Conservation (phyloP, 352 stramenopile species). For the Plasmopara muralis region DNA sequence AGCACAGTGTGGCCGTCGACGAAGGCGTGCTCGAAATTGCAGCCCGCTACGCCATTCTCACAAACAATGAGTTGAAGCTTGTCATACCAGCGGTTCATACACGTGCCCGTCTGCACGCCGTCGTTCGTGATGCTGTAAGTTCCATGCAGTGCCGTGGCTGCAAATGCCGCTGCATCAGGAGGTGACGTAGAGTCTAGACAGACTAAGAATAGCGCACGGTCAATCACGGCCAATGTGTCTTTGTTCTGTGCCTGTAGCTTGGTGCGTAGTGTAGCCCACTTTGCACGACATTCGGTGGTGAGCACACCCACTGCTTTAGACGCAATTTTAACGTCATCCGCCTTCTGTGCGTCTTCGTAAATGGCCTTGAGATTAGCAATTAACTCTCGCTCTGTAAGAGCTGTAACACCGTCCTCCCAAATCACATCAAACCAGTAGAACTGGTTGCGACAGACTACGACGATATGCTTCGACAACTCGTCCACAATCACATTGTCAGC, state of each 20-base stretch:
- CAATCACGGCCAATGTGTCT: slow-evolving; percentile 84
- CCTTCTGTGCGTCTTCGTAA: slow-evolving; percentile 69
- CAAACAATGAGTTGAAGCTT: slow-evolving; percentile 96
- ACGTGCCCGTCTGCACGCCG: slow-evolving; percentile 84
- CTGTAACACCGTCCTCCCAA: slow-evolving; percentile 78
- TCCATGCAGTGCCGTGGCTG: slow-evolving; percentile 86
- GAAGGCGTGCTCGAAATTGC: slow-evolving; percentile 97
- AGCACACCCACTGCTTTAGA: slow-evolving; percentile 85
- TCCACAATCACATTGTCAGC: slow-evolving; percentile 80
- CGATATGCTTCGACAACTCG: slow-evolving; percentile 85
- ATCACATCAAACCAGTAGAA: slow-evolving; percentile 94
- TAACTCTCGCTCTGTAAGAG: slow-evolving; percentile 89
- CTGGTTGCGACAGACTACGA: slow-evolving; percentile 90
- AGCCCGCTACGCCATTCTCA: slow-evolving; percentile 89
- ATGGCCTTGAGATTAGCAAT: slow-evolving; percentile 89
- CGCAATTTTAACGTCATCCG: slow-evolving; percentile 45
- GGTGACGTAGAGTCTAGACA: slow-evolving; percentile 91
- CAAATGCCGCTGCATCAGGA: slow-evolving; percentile 63
- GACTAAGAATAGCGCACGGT: slow-evolving; percentile 92
- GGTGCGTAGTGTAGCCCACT: slow-evolving; percentile 85
- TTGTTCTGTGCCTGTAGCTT: slow-evolving; percentile 69
- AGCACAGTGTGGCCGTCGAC: slow-evolving; percentile 96
- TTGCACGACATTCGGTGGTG: slow-evolving; percentile 86
- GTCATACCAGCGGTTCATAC: slow-evolving; percentile 97
- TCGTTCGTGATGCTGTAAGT: slow-evolving; percentile 82